Conservation (phyloP, 2,329 filamentous ascomycete genomes). For the Emmonsiellopsis sp. region DNA sequence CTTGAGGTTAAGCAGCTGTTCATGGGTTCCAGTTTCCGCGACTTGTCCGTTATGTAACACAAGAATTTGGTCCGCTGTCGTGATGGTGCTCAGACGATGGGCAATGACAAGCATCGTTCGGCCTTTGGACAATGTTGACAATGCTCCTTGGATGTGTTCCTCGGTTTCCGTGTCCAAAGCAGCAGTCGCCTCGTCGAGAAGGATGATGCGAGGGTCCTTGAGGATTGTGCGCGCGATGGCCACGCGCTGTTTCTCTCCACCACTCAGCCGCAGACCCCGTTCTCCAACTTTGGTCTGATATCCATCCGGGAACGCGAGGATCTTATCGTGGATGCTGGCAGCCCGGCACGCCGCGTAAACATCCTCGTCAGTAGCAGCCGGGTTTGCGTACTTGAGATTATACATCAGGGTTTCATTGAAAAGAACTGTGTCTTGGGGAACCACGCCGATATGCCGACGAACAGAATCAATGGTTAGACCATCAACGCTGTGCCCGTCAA, state of each 20-base stretch:
- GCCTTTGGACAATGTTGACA: constrained; percentile 70
- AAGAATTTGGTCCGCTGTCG: constrained; percentile 74
- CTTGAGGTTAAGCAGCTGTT: constrained; percentile 59
- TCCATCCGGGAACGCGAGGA: constrained; percentile 75
- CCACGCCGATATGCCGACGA: constrained; percentile 82
- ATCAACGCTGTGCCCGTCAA: constrained; percentile 77
- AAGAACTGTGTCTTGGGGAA: constrained; percentile 89
- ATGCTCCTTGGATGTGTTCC: constrained; percentile 80
- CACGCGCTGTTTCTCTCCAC: constrained; percentile 87
- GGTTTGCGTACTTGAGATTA: constrained; percentile 84
- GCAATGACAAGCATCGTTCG: constrained; percentile 94
- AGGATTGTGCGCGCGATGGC: constrained; percentile 89
- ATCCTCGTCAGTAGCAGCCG: constrained; percentile 67
- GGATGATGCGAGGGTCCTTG: constrained; percentile 84
- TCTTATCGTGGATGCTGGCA: constrained; percentile 87
- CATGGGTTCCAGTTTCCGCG: constrained; percentile 68
- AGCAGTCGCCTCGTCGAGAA: constrained; percentile 83
- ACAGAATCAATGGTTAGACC: constrained; percentile 90
- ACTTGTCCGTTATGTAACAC: constrained; percentile 70
- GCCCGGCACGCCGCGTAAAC: constrained; percentile 73
- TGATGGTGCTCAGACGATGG: constrained; percentile 77
- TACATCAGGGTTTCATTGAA: constrained; percentile 96
- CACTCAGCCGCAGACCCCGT: constrained; percentile 74
- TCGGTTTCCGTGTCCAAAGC: constrained; percentile 87
- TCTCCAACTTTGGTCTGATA: constrained; percentile 89